Base-by-base conservation (phyloP, 176 grass and related monocot species). In the Carex littledalei region DNA sequence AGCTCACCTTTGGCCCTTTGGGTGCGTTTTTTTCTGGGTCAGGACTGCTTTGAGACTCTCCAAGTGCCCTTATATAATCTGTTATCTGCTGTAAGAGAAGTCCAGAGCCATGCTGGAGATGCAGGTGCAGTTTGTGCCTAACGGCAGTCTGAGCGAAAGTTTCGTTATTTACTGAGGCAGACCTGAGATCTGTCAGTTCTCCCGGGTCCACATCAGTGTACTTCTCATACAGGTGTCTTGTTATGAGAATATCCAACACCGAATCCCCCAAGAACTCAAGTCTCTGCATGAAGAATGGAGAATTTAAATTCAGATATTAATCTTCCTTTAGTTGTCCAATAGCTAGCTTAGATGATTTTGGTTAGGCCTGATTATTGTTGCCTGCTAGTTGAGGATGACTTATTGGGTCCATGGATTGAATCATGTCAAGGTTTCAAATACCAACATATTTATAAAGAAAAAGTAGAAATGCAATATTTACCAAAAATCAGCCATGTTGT, bases 181-280 rank as follows among this genome's bases (percentile, higher is more conserved):
- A 93, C 18, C 95, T 86, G 84, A 98, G 86, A 89, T 95, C 93
- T 79, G 93, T 98, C 85, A 98, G 79, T 78, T 95, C 89, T 59
- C 93, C 95, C 45, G 94, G 93, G 74, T 88, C 88, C 15, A 85
- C 86, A 70, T 98, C 88, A 83, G 87, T 88, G 84, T 98, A 84
- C 74, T 65, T 88, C 83, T 89, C 31, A 91, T 93, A 98, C 59
- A 92, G 76, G 84, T 98, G 83, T 26, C 17, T 84, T 16, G 95
- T 95, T 88, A 98, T 85, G 45, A 98, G 88, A 58, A 98, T 84
- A 85, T 93, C 95, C 85, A 98, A 85, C 45, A 98, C 93, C 6
- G 93, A 91, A 84, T 98, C 95, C 7, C 93, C 95, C 79, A 98
- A 87, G 78, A 98, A 95, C 84, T 98, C 95, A 62, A 98, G 94